Evolutionary conservation across 2,329 filamentous ascomycete species (phyloP), one percentile per base, ranked within the genome.

Genomic region (Herpotrichia juniperi): DNA sequence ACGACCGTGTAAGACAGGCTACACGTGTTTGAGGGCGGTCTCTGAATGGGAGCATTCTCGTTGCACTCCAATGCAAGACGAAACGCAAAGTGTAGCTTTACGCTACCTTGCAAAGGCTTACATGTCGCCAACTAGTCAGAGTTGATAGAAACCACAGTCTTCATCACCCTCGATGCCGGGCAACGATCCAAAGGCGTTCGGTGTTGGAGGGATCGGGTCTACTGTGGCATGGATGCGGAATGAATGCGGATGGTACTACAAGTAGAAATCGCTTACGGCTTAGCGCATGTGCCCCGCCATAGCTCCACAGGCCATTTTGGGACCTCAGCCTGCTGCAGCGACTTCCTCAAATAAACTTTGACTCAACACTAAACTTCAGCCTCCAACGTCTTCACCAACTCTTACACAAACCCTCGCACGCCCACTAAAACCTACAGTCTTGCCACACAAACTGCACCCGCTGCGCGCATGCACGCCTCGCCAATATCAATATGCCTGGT

Each of bases 261-360:
- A 12, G 7, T 28, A 28, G 26, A 28, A 6, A 12, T 37, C 14
- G 34, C 16, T 37, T 37, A 6, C 34, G 34, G 34, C 5, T 21
- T 37, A 37, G 34, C 34, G 34, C 21, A 3, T 14, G 3, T 40
- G 19, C 37, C 19, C 37, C 34, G 34, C n/a, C n/a, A n/a, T n/a
- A n/a, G n/a, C n/a, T n/a, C n/a, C n/a, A n/a, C n/a, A n/a, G n/a
- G n/a, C n/a, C n/a, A n/a, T n/a, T n/a, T n/a, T n/a, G n/a, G n/a
- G n/a, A n/a, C n/a, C n/a, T n/a, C n/a, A n/a, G n/a, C n/a, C n/a
- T n/a, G n/a, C n/a, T n/a, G n/a, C n/a, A n/a, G n/a, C 37, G 25
- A 40, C 37, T 40, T 40, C 21, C 37, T 40, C 37, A 40, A 40
- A 24, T 34, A 28, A 16, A 17, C n/a, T 43, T 24, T 25, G 39